Conservation (phyloP, 2,329 filamentous ascomycete species). For the Aspergillus transmontanensis region DNA sequence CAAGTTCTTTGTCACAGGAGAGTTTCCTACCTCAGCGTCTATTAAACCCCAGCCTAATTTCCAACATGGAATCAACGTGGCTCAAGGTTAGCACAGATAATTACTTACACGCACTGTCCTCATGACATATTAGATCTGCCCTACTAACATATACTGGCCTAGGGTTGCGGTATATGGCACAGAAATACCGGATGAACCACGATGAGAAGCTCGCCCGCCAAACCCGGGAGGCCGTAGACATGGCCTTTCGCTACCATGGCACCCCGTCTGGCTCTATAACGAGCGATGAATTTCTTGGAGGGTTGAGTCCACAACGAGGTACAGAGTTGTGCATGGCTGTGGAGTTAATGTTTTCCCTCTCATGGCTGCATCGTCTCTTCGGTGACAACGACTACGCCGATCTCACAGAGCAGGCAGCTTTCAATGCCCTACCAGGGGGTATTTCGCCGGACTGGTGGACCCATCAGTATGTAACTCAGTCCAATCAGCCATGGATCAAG, state of each 20-base stretch:
- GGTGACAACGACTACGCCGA: constrained; percentile 55
- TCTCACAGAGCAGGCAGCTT: constrained; percentile 54
- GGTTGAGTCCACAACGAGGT: constrained; percentile 47
- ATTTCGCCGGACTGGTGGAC: constrained; percentile 58
- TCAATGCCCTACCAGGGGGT: constrained; percentile 58
- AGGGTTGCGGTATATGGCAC: constrained; percentile 47
- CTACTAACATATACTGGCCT: background rate
- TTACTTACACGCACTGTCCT: background rate
- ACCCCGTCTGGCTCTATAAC: constrained; percentile 52
- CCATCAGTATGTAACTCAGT: constrained; percentile 58
- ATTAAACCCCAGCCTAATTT: constrained; percentile 33
- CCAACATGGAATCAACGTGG: constrained; percentile 53
- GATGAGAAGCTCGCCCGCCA: constrained; percentile 46
- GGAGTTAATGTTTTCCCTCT: constrained; percentile 55
- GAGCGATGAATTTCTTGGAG: constrained; percentile 53
- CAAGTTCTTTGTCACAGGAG: constrained; percentile 41
- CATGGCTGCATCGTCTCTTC: constrained; percentile 54
- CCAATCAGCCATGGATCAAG: constrained; percentile 56
- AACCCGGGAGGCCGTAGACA: constrained; percentile 48
- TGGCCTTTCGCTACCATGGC: constrained; percentile 53
- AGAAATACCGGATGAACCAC: constrained; percentile 49
- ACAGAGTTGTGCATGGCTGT: constrained; percentile 56
- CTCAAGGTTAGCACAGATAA: constrained; percentile 34
- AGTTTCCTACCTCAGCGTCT: constrained; percentile 40
- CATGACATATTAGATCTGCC: background rate